These are phyloP conservation scores for Eimeria sp. DNA, from an alignment of 169 alveolate species.

Conservation along the genomic window DNA sequence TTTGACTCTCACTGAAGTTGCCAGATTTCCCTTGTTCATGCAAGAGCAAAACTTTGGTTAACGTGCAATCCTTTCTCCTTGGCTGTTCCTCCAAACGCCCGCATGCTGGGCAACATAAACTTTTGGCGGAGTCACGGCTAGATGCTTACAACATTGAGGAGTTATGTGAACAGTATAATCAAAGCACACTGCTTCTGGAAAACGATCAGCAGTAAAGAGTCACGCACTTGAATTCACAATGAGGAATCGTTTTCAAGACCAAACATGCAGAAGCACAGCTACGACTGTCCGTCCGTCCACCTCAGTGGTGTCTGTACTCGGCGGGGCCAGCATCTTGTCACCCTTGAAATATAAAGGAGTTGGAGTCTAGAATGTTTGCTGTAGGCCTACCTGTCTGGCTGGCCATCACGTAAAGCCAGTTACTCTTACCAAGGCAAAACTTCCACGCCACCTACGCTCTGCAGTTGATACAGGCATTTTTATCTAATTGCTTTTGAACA, in stretches of 20 bases:
- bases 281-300: not conserved
- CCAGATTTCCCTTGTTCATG: not conserved
- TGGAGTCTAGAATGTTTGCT: not conserved
- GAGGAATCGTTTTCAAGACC: not conserved
- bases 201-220: not conserved
- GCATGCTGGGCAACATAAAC: not conserved
- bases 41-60: not conserved
- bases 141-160: not conserved
- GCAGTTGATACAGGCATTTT: not conserved
- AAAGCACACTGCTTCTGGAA: not conserved
- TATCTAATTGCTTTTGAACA: too few species aligned
- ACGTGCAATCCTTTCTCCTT: not conserved
- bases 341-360: not conserved
- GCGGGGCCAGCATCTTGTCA: not conserved
- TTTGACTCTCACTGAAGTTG: not conserved
- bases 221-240: not conserved
- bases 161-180: not conserved
- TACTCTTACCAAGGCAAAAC: not conserved
- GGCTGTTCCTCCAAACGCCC: not conserved
- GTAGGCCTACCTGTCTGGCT: not conserved
- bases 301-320: not conserved
- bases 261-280: not conserved
- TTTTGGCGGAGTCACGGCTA: not conserved
- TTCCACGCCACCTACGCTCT: not conserved
- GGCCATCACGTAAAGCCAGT: not conserved